Evolutionary conservation across 73 alveolate species (phyloP).

Genomic region (Chromera velia): DNA sequence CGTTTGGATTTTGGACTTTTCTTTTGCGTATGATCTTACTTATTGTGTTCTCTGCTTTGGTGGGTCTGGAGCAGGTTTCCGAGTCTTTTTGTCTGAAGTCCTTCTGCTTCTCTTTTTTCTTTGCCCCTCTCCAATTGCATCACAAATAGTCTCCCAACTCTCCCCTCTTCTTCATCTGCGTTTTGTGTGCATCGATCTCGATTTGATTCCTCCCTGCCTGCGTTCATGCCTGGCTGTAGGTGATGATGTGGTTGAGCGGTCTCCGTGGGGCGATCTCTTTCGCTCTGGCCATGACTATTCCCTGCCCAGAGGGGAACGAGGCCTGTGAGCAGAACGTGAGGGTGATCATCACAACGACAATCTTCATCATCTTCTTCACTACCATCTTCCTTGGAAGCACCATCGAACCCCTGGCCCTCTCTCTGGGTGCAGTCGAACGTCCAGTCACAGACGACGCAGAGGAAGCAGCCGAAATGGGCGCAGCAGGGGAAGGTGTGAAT

Average conservation of each 20-base stretch:
- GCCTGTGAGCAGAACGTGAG: background rate
- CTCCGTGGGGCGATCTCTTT: conserved; percentile 47
- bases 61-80: no score
- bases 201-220: no score
- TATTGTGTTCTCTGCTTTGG: no score
- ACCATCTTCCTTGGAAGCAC: background rate
- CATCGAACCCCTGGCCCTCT: background rate
- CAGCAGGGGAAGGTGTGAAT: no score
- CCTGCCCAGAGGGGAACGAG: background rate
- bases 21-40: no score
- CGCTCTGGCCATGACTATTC: conserved; percentile 24
- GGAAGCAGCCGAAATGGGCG: no score
- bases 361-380: background rate
- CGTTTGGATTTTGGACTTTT: no score
- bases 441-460: no score
- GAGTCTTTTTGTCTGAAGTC: background rate
- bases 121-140: no score
- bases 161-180: background rate
- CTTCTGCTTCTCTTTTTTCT: background rate
- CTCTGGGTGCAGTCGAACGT: no score
- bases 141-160: background rate
- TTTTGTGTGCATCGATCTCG: background rate
- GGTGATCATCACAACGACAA: background rate
- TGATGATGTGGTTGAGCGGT: conserved; percentile 33
- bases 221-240: no score